Base-by-base conservation (phyloP, 768 basidiomycete species). In the Tylopilus plumbeoviolaceoides region DNA sequence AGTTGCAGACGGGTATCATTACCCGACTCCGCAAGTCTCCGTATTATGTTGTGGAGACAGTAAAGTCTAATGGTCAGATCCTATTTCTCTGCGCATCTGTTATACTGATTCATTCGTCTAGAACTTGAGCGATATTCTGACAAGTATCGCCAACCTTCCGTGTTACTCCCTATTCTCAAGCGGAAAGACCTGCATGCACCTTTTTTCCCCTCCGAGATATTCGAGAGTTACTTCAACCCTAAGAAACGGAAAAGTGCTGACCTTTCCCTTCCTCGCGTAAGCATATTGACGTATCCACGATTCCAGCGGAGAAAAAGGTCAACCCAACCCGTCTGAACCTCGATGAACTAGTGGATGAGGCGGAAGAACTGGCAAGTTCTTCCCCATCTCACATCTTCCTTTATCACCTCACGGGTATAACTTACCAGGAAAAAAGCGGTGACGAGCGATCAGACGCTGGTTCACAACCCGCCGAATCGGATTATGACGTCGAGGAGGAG, bases 401-500 rank as follows among this genome's bases (percentile, higher is more conserved):
- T 44, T 28, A 11, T 28, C 10, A 38, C 28, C 53, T 58, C 23
- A 48, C 17, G 10, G 7, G 2, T 30, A 31, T 23, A 31, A 21
- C 1, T 44, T 18, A 9, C 44, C 31, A 89, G 82, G 85, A 85
- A 59, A 87, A 89, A 60, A 87, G 85, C 1, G 79, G 78, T 21
- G 83, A 85, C 7, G 88, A 90, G 51, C 73, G 74, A 4, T 89
- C 86, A 28, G 82, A 87, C 15, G 77, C 68, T 23, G 87, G 81
- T 20, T 88, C 87, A 11, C 83, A 86, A 60, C 79, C 68, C 28
- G 78, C 70, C 7, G 82, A 83, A 38, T 83, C 81, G 23, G 89
- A 92, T 66, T 91, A 91, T 63, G 90, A 91, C 57, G 87, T 89
- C 20, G 87, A 91, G 30, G 91, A 95, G 67, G 90, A 91, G 61